Evolutionary conservation across 352 stramenopile genomes (phyloP).

Genomic region (Globisporangium alternatum): DNA sequence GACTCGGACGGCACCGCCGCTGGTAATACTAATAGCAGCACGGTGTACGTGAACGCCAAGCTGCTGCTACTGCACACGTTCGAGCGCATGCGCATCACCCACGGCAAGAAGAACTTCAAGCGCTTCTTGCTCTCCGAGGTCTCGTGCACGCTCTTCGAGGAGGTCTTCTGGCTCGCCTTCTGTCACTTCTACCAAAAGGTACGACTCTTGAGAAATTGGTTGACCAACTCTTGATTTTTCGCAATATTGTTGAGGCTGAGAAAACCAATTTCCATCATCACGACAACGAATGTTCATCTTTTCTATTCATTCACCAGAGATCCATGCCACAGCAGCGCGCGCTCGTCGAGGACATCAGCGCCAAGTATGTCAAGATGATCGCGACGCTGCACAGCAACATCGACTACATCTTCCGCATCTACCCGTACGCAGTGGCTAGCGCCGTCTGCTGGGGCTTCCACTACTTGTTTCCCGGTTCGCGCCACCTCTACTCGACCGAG

Average conservation of each 20-base stretch:
- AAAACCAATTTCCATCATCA: neutral
- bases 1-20: slow-evolving; percentile 8
- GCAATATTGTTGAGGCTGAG: neutral
- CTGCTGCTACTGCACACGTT: slow-evolving; percentile 83
- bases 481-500: slow-evolving; percentile 75
- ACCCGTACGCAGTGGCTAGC: slow-evolving; percentile 82
- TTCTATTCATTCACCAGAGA: slow-evolving; percentile 24
- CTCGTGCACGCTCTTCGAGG: slow-evolving; percentile 79
- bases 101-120: slow-evolving; percentile 82
- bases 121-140: slow-evolving; percentile 75
- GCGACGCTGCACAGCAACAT: slow-evolving; percentile 61
- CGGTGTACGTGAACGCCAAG: slow-evolving; percentile 70
- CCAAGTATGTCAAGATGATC: slow-evolving; percentile 82
- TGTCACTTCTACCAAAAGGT: slow-evolving; percentile 87
- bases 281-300: neutral
- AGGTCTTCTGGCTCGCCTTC: slow-evolving; percentile 88
- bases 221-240: neutral
- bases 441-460: slow-evolving; percentile 82
- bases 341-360: slow-evolving; percentile 67
- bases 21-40: slow-evolving; percentile 17
- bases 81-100: slow-evolving; percentile 72
- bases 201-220: neutral
- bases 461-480: slow-evolving; percentile 85
- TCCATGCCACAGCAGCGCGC: slow-evolving; percentile 58
- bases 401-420: slow-evolving; percentile 88